These are phyloP conservation scores for Solanum sitiens DNA, from an alignment of 257 asterid species.

Conservation along the genomic window DNA sequence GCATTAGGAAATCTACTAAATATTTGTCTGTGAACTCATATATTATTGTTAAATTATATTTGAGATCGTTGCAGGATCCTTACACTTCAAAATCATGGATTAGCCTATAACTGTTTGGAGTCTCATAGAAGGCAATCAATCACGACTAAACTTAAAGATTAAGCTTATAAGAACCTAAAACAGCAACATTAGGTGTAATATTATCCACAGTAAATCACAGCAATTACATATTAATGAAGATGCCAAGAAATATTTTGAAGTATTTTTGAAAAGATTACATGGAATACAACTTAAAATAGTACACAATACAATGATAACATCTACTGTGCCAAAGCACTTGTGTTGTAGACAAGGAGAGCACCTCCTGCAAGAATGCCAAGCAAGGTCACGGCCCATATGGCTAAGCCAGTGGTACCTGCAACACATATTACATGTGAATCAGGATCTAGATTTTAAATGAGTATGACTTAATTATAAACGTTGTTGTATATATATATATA, in stretches of 20 bases:
- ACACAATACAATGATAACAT: background rate
- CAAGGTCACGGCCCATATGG: constrained; percentile 88
- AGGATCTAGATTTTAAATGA: background rate
- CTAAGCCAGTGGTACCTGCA: constrained; percentile 72
- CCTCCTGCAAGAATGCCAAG: constrained; percentile 80
- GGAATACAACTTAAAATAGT: background rate
- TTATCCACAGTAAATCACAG: background rate
- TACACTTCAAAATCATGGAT: background rate
- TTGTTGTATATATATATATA: background rate
- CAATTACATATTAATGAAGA: background rate
- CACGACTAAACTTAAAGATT: background rate
- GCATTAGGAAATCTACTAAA: background rate
- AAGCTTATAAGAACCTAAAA: background rate
- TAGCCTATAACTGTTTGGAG: background rate
- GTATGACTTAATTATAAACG: background rate
- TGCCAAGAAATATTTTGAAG: background rate
- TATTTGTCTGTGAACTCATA: background rate
- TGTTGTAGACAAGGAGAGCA: constrained; percentile 92
- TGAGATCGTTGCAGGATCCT: background rate
- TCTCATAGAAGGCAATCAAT: background rate
- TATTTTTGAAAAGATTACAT: background rate
- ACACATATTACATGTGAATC: background rate
- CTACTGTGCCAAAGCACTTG: constrained; percentile 89
- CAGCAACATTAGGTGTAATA: background rate
- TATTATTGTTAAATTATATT: background rate